These are phyloP conservation scores for Rhizopogon salebrosus DNA, from an alignment of 768 basidiomycete genomes.

Conservation along the genomic window DNA sequence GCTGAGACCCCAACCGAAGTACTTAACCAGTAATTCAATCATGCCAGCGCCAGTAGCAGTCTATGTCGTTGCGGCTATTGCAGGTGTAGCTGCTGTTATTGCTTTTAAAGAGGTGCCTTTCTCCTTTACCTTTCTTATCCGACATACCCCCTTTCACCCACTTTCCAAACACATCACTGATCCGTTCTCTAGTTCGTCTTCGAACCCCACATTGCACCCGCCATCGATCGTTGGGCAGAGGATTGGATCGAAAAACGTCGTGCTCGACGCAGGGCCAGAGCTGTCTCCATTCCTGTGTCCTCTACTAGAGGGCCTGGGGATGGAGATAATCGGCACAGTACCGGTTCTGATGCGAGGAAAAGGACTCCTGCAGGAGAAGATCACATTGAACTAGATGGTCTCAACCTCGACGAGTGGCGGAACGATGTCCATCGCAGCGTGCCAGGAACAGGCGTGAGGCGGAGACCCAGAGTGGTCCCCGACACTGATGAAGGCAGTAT, in stretches of 20 bases:
- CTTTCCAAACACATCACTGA: neutral
- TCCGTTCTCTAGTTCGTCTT: conserved; percentile 49
- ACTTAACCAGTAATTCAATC: too few species aligned
- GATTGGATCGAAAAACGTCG: conserved; percentile 26
- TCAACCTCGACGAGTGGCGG: conserved; percentile 55
- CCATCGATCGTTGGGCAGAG: conserved; percentile 42
- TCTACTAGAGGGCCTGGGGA: conserved; percentile 12
- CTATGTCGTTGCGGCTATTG: conserved; percentile 47
- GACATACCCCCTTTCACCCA: neutral
- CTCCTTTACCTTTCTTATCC: neutral
- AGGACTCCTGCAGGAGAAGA: conserved; percentile 16
- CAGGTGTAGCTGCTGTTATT: conserved; percentile 42
- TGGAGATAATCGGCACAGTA: neutral
- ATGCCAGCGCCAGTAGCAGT: conserved; percentile 35
- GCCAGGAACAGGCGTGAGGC: neutral
- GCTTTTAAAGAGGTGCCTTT: conserved; percentile 55
- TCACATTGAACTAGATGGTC: conserved; percentile 46
- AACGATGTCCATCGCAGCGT: conserved; percentile 30
- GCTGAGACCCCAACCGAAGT: neutral
- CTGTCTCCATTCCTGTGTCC: conserved; percentile 11
- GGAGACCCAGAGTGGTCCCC: conserved; percentile 2
- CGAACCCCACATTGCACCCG: conserved; percentile 64
- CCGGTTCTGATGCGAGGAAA: conserved; percentile 10
- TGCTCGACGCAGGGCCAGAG: conserved; percentile 21
- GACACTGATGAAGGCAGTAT: conserved; percentile 8